phyloP scores from a whole-genome alignment of 2,329 filamentous ascomycete genomes.

The Fusarium metavorans region DNA sequence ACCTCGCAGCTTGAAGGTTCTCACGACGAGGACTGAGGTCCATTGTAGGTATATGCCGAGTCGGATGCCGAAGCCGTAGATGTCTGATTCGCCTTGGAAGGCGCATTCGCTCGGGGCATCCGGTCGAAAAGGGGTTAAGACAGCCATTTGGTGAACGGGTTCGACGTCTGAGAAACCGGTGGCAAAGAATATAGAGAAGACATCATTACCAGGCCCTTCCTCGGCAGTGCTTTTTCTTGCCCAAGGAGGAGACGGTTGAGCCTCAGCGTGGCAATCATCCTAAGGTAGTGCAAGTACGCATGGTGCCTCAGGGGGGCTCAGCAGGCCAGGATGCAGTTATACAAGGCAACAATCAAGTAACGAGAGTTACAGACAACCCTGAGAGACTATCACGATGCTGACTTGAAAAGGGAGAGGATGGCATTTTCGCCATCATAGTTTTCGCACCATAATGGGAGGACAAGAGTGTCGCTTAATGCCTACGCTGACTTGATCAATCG shows the following conservation, averaged over 20 bases:
- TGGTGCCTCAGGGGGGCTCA: not conserved
- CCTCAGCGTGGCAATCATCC: not conserved
- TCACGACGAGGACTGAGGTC: not conserved
- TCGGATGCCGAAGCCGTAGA: not conserved
- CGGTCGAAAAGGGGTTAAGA: not conserved
- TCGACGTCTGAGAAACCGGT: not conserved
- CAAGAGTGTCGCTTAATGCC: not conserved
- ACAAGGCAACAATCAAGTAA: not conserved
- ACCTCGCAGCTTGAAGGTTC: not conserved
- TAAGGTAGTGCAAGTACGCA: not conserved
- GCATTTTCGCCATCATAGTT: not conserved
- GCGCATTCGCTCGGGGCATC: not conserved
- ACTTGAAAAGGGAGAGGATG: not conserved
- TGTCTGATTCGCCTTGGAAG: not conserved
- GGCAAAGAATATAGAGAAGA: not conserved
- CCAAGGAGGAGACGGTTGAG: not conserved
- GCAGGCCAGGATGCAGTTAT: not conserved
- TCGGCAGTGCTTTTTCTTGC: not conserved
- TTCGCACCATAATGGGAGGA: no score
- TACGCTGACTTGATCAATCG: not conserved
- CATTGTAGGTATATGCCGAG: slow-evolving; percentile 1
- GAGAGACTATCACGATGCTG: not conserved
- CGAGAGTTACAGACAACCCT: not conserved
- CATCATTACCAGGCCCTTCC: not conserved
- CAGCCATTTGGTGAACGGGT: not conserved